These are phyloP conservation scores for Aureobasidium subglaciale DNA, from an alignment of 2,329 filamentous ascomycete genomes.

Conservation along the genomic window DNA sequence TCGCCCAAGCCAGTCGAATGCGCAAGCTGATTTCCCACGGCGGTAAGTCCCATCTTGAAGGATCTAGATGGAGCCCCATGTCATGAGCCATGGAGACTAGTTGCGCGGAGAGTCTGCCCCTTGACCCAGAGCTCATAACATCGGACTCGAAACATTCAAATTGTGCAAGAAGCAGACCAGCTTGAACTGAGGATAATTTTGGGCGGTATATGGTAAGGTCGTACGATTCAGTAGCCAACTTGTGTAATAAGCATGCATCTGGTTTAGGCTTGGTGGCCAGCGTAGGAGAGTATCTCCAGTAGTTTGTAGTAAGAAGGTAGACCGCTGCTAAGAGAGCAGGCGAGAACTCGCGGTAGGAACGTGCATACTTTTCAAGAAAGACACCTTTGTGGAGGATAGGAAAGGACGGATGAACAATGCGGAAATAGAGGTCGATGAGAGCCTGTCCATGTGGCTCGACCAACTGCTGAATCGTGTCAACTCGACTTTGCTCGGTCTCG, in stretches of 20 bases:
- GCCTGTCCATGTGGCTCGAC: slow-evolving; percentile 64
- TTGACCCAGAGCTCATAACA: slow-evolving; percentile 18
- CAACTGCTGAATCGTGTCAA: slow-evolving; percentile 62
- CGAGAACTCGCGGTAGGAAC: slow-evolving; percentile 52
- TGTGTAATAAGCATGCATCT: slow-evolving; percentile 29
- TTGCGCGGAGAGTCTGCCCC: slow-evolving; percentile 28
- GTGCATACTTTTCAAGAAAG: slow-evolving; percentile 54
- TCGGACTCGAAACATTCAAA: slow-evolving; percentile 28
- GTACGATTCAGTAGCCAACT: slow-evolving; percentile 31
- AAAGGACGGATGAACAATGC: slow-evolving; percentile 52
- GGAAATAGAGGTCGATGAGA: slow-evolving; percentile 68
- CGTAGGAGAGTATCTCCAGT: slow-evolving; percentile 52
- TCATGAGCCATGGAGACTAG: slow-evolving; percentile 33
- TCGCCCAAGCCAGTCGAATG: slow-evolving; percentile 25
- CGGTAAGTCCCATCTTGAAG: slow-evolving; percentile 24
- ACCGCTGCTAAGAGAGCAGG: slow-evolving; percentile 54
- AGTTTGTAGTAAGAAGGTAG: slow-evolving; percentile 56
- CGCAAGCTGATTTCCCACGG: slow-evolving; percentile 26
- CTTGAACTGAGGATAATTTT: slow-evolving; percentile 36
- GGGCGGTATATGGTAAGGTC: slow-evolving; percentile 32
- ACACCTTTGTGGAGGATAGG: slow-evolving; percentile 55
- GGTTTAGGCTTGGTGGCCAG: slow-evolving; percentile 41
- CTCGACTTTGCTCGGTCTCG: slow-evolving; percentile 37
- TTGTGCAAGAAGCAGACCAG: slow-evolving; percentile 32
- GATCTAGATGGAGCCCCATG: slow-evolving; percentile 32